Conservation (phyloP, 768 basidiomycete species). For the Leucocoprinus sp. region DNA sequence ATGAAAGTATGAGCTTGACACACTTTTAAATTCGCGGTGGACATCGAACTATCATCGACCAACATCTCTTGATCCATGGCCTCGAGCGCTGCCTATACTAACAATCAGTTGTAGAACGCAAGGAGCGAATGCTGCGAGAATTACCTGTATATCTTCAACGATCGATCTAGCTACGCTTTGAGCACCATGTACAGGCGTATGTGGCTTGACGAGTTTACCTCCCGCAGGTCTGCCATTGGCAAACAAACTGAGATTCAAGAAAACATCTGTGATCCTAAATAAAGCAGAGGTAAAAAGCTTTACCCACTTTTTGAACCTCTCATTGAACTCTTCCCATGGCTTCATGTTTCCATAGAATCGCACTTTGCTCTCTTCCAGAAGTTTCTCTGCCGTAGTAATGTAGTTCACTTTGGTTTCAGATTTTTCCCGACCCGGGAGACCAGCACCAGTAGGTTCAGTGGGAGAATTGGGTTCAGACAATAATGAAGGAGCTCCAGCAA, state of each 20-base stretch:
- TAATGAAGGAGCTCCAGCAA: neutral
- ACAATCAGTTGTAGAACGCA: neutral
- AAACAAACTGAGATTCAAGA: neutral
- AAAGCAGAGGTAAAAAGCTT: neutral
- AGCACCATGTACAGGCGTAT: conserved; percentile 5
- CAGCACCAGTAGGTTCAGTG: neutral
- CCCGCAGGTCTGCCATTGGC: conserved; percentile 3
- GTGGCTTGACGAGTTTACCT: conserved; percentile 7
- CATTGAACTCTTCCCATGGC: conserved; percentile 5
- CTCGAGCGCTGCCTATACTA: conserved; percentile 3
- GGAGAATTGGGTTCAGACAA: conserved; percentile 9
- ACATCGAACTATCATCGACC: neutral
- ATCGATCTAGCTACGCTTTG: conserved; percentile 4
- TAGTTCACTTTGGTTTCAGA: conserved; percentile 3
- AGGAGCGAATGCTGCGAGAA: neutral
- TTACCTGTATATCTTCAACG: conserved; percentile 6
- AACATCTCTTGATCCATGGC: conserved; percentile 4
- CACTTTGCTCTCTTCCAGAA: conserved; percentile 8
- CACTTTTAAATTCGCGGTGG: neutral
- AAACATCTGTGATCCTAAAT: neutral
- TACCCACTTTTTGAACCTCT: conserved; percentile 5
- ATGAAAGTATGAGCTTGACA: neutral
- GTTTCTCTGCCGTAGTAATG: neutral
- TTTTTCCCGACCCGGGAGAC: neutral
- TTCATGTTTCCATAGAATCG: conserved; percentile 7